These are phyloP conservation scores for Fistulinella cinereoalba DNA, from an alignment of 1,284 basidiomycete species.

Conservation along the genomic window DNA sequence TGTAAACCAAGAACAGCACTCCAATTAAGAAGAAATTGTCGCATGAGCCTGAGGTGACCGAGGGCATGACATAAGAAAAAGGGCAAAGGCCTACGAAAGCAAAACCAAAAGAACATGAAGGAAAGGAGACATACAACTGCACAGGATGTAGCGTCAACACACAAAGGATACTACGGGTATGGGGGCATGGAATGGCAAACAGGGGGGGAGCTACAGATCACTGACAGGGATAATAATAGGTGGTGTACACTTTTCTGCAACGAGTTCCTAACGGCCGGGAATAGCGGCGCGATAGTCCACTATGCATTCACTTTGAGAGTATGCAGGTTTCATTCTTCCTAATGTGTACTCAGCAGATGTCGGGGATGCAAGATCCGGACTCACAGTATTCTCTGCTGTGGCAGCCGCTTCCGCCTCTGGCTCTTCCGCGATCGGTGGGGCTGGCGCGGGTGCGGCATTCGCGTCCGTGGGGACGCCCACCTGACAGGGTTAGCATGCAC, in stretches of 20 bases:
- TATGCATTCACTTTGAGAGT: constrained; percentile 11
- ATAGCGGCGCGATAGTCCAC: constrained; percentile 14
- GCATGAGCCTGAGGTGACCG: constrained; percentile 7
- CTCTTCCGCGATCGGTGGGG: constrained; percentile 51
- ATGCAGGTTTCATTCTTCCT: constrained; percentile 24
- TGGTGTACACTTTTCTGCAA: constrained; percentile 35
- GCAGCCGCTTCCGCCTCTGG: constrained; percentile 47
- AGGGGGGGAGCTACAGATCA: constrained; percentile 23
- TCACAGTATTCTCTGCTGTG: constrained; percentile 36
- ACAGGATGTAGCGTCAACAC: constrained; percentile 18
- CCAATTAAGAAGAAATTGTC: constrained; percentile 13
- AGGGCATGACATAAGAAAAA: constrained; percentile 9
- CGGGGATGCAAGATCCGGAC: constrained; percentile 8
- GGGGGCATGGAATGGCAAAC: constrained; percentile 7
- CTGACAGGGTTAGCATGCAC: constrained; percentile 27
- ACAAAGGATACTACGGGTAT: constrained; percentile 17
- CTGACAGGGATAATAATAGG: constrained; percentile 32
- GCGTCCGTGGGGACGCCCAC: constrained; percentile 37
- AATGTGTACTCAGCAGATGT: not conserved
- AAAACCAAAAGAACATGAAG: constrained; percentile 23
- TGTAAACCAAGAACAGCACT: constrained; percentile 9
- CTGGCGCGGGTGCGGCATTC: constrained; percentile 38
- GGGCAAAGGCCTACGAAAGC: constrained; percentile 16
- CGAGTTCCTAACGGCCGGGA: constrained; percentile 13
- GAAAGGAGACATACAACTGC: constrained; percentile 21